These are phyloP conservation scores for Coniochaeta sp. DNA, from an alignment of 2,329 filamentous ascomycete genomes.

Conservation along the genomic window DNA sequence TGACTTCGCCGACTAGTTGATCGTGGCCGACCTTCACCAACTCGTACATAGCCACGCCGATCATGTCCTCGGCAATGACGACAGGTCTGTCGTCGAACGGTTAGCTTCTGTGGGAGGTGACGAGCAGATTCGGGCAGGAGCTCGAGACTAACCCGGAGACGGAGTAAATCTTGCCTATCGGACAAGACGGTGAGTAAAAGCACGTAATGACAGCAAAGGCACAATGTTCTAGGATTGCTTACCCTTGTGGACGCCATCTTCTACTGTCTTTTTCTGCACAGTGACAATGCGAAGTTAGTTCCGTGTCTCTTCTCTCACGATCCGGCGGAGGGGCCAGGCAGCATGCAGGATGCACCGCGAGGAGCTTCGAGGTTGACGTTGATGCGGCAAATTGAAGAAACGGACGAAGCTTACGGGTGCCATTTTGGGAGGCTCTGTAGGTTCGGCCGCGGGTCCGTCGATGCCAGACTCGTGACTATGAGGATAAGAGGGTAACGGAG, in stretches of 20 bases:
- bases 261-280: slow-evolving; percentile 19
- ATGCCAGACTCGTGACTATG: slow-evolving; percentile 20
- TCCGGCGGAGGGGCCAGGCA: slow-evolving; percentile 9
- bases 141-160: slow-evolving; percentile 48
- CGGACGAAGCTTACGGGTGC: slow-evolving; percentile 41
- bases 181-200: slow-evolving; percentile 14
- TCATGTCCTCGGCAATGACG: slow-evolving; percentile 96
- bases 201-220: slow-evolving; percentile 1
- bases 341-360: slow-evolving; percentile 5
- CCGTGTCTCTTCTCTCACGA: slow-evolving; percentile 9
- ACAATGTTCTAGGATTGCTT: slow-evolving; percentile 14
- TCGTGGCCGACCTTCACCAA: slow-evolving; percentile 91
- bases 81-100: slow-evolving; percentile 57
- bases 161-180: slow-evolving; percentile 53
- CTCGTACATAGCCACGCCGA: slow-evolving; percentile 99
- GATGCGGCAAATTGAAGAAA: slow-evolving; percentile 8
- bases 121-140: slow-evolving; percentile 4
- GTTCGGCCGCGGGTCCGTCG: slow-evolving; percentile 12
- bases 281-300: not conserved
- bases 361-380: not conserved
- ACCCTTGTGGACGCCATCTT: slow-evolving; percentile 33
- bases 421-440: slow-evolving; percentile 37
- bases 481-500: slow-evolving; percentile 22
- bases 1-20: slow-evolving; percentile 91
- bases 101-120: slow-evolving; percentile 22